A percentile compares a stretch with the other conserved stretches of the same genome.
Conservation (phyloP, 352 stramenopile genomes). For the Pythium monospermum region DNA sequence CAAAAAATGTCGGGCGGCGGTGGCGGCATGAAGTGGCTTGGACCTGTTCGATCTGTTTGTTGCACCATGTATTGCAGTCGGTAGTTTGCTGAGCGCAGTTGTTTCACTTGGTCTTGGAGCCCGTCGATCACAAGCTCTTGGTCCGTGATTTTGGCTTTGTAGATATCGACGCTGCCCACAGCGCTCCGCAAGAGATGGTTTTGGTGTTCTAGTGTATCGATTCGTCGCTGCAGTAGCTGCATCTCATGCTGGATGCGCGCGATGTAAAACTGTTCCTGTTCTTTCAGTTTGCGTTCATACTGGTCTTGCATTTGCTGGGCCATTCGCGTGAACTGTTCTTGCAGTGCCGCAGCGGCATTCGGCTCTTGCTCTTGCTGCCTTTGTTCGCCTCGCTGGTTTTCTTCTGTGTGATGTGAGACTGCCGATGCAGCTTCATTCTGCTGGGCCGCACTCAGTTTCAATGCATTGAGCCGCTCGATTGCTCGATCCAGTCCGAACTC, state of each 20-base stretch:
- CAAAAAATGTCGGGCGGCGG: constrained; percentile 70
- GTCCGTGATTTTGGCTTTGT: constrained; percentile 38
- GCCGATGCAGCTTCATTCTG: too few species aligned
- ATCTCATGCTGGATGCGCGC: constrained; percentile 49
- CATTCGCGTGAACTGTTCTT: constrained; percentile 16
- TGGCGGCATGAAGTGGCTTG: constrained; percentile 44
- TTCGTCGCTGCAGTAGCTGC: constrained; percentile 34
- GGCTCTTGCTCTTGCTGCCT: neutral
- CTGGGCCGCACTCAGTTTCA: constrained; percentile 37
- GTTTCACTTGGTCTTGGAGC: constrained; percentile 63
- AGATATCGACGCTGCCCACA: constrained; percentile 36
- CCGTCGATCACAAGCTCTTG: constrained; percentile 66
- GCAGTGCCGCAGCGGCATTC: neutral
- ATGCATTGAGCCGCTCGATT: constrained; percentile 68
- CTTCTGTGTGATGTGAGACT: neutral
- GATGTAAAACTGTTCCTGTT: constrained; percentile 40
- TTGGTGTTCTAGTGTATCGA: constrained; percentile 46
- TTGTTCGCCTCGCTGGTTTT: constrained; percentile 12
- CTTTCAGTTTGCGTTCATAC: constrained; percentile 31
- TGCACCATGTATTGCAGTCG: constrained; percentile 68
- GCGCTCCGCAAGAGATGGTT: constrained; percentile 46
- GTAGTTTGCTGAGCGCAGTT: constrained; percentile 64
- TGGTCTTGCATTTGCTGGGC: constrained; percentile 42
- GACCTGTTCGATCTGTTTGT: constrained; percentile 47
- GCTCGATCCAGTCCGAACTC: constrained; percentile 56